Percentiles rank a stretch among this genome's conserved stretches.
phyloP scores from a whole-genome alignment of 106 monocot species.

The Acorus gramineus region DNA sequence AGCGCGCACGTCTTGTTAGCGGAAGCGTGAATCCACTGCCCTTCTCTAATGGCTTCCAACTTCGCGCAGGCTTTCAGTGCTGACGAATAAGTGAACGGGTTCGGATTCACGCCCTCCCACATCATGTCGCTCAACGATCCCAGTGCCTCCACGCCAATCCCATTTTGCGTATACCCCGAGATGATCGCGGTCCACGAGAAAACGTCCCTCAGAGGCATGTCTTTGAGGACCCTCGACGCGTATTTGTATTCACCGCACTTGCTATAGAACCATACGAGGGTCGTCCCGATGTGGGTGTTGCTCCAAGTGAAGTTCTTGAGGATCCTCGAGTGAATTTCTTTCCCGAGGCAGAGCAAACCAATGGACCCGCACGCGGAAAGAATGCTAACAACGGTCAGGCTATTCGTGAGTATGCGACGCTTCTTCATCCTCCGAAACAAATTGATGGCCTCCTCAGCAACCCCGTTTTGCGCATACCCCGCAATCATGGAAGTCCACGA shows the following conservation, averaged over 20 bases:
- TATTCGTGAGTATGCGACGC: conserved; percentile 38
- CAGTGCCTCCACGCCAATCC: conserved; percentile 43
- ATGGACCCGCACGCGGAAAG: conserved; percentile 66
- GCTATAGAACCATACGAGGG: conserved; percentile 86
- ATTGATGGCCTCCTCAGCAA: conserved; percentile 49
- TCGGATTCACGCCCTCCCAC: conserved; percentile 59
- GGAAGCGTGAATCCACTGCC: conserved; percentile 69
- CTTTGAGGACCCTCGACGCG: conserved; percentile 58
- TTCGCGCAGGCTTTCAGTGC: conserved; percentile 72
- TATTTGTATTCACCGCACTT: conserved; percentile 49
- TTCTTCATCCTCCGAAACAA: conserved; percentile 71
- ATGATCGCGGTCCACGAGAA: conserved; percentile 86
- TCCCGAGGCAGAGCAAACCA: conserved; percentile 39
- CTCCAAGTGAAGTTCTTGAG: conserved; percentile 29
- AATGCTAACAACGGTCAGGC: conserved; percentile 55
- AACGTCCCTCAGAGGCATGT: conserved; percentile 59
- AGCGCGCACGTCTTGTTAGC: conserved; percentile 39
- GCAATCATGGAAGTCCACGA: conserved; percentile 92
- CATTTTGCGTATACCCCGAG: conserved; percentile 45
- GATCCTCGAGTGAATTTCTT: conserved; percentile 65
- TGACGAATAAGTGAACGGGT: conserved; percentile 77
- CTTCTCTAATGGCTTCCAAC: conserved; percentile 33
- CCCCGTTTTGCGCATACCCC: conserved; percentile 65
- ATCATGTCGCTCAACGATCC: conserved; percentile 63
- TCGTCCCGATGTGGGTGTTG: conserved; percentile 57